These are phyloP conservation scores for Lecanicillium sp. DNA, from an alignment of 2,329 filamentous ascomycete species.

Conservation along the genomic window DNA sequence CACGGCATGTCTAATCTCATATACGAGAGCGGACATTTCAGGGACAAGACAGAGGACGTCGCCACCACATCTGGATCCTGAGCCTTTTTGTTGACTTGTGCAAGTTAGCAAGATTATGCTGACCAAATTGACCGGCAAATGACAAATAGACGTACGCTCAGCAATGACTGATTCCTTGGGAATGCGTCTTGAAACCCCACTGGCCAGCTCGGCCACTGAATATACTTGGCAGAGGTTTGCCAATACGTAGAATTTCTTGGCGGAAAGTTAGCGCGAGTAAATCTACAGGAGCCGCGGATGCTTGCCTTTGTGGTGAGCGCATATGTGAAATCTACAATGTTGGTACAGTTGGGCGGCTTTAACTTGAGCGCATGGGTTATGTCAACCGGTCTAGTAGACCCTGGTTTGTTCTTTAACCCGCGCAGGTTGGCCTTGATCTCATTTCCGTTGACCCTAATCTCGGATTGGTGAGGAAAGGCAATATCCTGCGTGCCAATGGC, in stretches of 20 bases:
- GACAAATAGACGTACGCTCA: conserved; percentile 59
- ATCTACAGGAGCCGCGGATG: conserved; percentile 19
- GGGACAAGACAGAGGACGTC: conserved; percentile 79
- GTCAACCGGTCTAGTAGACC: conserved; percentile 88
- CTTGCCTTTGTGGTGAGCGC: conserved; percentile 81
- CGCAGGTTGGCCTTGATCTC: conserved; percentile 91
- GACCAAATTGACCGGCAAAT: background rate
- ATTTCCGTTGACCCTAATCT: conserved; percentile 82
- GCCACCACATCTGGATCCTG: conserved; percentile 85
- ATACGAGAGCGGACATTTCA: conserved; percentile 89
- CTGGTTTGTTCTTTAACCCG: conserved; percentile 92
- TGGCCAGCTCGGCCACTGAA: conserved; percentile 64
- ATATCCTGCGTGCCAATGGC: conserved; percentile 64
- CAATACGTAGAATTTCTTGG: conserved; percentile 70
- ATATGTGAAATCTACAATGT: conserved; percentile 81
- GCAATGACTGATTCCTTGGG: conserved; percentile 73
- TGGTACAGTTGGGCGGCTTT: conserved; percentile 59
- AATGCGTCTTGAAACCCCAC: conserved; percentile 66
- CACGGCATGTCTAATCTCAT: conserved; percentile 75
- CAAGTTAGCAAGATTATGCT: conserved; percentile 18
- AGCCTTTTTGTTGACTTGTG: conserved; percentile 68
- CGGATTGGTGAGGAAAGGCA: conserved; percentile 84
- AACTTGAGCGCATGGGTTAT: conserved; percentile 73
- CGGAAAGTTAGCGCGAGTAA: too few species aligned
- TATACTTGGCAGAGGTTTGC: conserved; percentile 71